These are phyloP conservation scores for Mycena filopes DNA, from an alignment of 768 basidiomycete genomes.

Conservation along the genomic window DNA sequence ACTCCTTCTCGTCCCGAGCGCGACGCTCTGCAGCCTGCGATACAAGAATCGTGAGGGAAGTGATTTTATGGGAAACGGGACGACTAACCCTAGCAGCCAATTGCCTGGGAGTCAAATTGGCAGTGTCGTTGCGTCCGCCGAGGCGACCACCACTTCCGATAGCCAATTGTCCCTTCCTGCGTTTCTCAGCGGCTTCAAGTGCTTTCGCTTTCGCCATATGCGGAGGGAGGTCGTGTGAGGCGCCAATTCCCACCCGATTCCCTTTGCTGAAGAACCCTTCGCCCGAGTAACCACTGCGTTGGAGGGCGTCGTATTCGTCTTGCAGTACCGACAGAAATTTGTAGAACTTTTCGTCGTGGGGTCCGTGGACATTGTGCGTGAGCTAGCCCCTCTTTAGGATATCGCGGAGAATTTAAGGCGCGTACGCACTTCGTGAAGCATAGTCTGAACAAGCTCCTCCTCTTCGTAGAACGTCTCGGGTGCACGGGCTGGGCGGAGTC, in stretches of 20 bases:
- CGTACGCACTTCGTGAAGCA: slow-evolving; percentile 85
- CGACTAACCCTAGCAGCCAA: slow-evolving; percentile 73
- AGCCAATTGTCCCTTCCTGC: slow-evolving; percentile 56
- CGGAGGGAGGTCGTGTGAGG: slow-evolving; percentile 75
- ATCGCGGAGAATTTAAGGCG: background rate
- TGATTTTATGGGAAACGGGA: background rate
- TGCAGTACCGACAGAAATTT: slow-evolving; percentile 77
- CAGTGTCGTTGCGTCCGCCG: slow-evolving; percentile 53
- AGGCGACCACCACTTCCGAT: slow-evolving; percentile 68
- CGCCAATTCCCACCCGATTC: slow-evolving; percentile 68
- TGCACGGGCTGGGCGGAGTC: slow-evolving; percentile 77
- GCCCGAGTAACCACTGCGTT: slow-evolving; percentile 85
- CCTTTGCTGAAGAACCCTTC: slow-evolving; percentile 92
- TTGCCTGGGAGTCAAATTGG: slow-evolving; percentile 70
- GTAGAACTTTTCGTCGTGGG: slow-evolving; percentile 89
- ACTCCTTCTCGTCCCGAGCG: slow-evolving; percentile 76
- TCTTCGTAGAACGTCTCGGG: slow-evolving; percentile 80
- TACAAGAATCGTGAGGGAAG: slow-evolving; percentile 14
- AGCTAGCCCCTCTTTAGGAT: slow-evolving; percentile 58
- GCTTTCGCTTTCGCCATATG: slow-evolving; percentile 75
- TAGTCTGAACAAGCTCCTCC: slow-evolving; percentile 80
- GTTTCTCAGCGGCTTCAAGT: slow-evolving; percentile 83
- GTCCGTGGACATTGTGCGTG: slow-evolving; percentile 88
- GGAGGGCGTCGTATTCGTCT: slow-evolving; percentile 86
- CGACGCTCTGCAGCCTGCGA: slow-evolving; percentile 88